A percentile compares a stretch with the other conserved stretches of the same genome.
Conservation (phyloP, 352 stramenopile genomes). For the Phytophthora multivora region DNA sequence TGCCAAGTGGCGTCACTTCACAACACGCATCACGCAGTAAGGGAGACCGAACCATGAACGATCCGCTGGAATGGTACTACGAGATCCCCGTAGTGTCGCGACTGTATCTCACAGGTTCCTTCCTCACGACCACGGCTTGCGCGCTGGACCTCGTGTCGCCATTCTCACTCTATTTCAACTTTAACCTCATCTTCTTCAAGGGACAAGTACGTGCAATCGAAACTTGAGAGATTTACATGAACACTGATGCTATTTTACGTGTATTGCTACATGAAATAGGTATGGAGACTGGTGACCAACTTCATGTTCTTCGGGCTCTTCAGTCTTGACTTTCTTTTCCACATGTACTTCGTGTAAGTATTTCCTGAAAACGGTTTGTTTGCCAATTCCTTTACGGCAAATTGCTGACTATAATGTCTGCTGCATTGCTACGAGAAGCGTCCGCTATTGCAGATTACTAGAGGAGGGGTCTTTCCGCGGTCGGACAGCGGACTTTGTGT, state of each 20-base stretch:
- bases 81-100: constrained; percentile 98
- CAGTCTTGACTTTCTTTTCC: constrained; percentile 99
- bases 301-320: constrained; percentile 99
- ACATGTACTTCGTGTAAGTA: constrained; percentile 99
- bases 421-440: constrained; percentile 39
- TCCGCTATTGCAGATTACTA: constrained; percentile 96
- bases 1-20: constrained; percentile 47
- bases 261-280: constrained; percentile 32
- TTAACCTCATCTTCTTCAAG: constrained; percentile 97
- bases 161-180: constrained; percentile 95
- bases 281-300: constrained; percentile 97
- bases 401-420: constrained; percentile 5
- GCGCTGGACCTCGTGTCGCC: constrained; percentile 97
- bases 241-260: neutral
- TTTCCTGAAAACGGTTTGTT: constrained; percentile 30
- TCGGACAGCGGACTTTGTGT: constrained; percentile 97
- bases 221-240: neutral
- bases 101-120: constrained; percentile 97
- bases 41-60: constrained; percentile 61
- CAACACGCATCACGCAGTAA: constrained; percentile 5
- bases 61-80: constrained; percentile 96
- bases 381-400: neutral
- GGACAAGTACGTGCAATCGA: constrained; percentile 82
- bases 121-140: constrained; percentile 96
- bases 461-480: constrained; percentile 98